These are phyloP conservation scores for Claviceps paspali DNA, from an alignment of 2,329 filamentous ascomycete species.

Conservation along the genomic window DNA sequence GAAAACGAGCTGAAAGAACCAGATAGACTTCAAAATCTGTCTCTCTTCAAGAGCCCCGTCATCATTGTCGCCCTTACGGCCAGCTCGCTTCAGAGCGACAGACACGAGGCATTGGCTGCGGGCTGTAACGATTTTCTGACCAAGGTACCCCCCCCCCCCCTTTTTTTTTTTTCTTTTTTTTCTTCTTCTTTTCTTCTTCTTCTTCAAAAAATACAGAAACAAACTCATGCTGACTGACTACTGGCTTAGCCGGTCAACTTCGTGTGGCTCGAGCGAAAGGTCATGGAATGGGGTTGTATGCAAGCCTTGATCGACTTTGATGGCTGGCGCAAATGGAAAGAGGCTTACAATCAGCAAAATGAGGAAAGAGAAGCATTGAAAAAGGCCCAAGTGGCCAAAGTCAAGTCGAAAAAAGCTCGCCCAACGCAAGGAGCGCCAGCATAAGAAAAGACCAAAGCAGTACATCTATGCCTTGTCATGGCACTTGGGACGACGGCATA, in stretches of 20 bases:
- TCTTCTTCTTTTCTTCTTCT: neutral
- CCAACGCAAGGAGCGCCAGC: slow-evolving; percentile 14
- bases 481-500: neutral
- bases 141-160: no score
- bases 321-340: slow-evolving; percentile 95
- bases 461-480: neutral
- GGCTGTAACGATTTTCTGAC: slow-evolving; percentile 98
- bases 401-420: slow-evolving; percentile 30
- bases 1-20: slow-evolving; percentile 39
- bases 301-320: slow-evolving; percentile 97
- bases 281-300: slow-evolving; percentile 99
- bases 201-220: no score
- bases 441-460: neutral
- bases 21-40: slow-evolving; percentile 51
- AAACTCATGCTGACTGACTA: slow-evolving; percentile 1
- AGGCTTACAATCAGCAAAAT: slow-evolving; percentile 41
- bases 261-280: slow-evolving; percentile 91
- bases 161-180: slow-evolving; percentile 9
- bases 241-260: slow-evolving; percentile 77
- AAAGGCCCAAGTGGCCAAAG: slow-evolving; percentile 21
- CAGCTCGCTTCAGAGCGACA: slow-evolving; percentile 84
- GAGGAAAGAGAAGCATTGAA: slow-evolving; percentile 27
- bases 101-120: slow-evolving; percentile 84
- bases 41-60: slow-evolving; percentile 85
- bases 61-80: slow-evolving; percentile 96